These are phyloP conservation scores for Noccaea caerulescens DNA, from an alignment of 345 rosid species.

Conservation along the genomic window DNA sequence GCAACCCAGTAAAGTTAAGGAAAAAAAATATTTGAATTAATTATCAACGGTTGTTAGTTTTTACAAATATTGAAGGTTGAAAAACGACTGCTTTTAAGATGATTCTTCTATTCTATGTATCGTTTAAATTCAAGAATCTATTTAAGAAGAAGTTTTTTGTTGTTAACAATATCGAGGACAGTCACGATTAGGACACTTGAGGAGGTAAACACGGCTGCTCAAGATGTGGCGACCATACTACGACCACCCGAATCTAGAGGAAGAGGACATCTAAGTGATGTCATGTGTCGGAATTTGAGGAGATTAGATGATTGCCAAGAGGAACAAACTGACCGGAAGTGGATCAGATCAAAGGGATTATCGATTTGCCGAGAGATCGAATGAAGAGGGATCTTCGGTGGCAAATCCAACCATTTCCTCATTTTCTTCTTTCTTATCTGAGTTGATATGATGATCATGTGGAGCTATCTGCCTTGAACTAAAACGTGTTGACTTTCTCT, in stretches of 20 bases:
- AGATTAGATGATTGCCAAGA: slow-evolving; percentile 39
- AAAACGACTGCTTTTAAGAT: too few relatives aligned
- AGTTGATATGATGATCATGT: background rate
- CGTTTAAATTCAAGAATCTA: too few relatives aligned
- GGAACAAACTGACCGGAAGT: slow-evolving; percentile 48
- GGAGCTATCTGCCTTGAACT: background rate
- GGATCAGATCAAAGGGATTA: slow-evolving; percentile 35
- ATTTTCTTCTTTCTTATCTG: slow-evolving; percentile 15
- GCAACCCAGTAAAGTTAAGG: too few relatives aligned
- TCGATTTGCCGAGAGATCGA: slow-evolving; percentile 22
- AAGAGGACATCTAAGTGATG: slow-evolving; percentile 9
- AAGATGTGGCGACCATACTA: slow-evolving; percentile 16
- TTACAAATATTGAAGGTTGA: too few relatives aligned
- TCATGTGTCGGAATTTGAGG: background rate
- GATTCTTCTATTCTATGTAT: too few relatives aligned
- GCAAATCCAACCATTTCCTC: slow-evolving; percentile 46
- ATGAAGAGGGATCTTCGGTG: slow-evolving; percentile 24
- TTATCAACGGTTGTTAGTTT: too few relatives aligned
- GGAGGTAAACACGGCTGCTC: slow-evolving; percentile 21
- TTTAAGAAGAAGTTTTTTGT: too few relatives aligned
- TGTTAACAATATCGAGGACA: too few relatives aligned
- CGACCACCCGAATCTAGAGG: background rate
- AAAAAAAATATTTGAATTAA: too few relatives aligned
- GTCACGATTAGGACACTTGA: background rate
- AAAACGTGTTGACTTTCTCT: slow-evolving; percentile 22